Base-by-base conservation (phyloP, 202 grass and related monocot species). In the Schoenoplectus tabernaemontani region DNA sequence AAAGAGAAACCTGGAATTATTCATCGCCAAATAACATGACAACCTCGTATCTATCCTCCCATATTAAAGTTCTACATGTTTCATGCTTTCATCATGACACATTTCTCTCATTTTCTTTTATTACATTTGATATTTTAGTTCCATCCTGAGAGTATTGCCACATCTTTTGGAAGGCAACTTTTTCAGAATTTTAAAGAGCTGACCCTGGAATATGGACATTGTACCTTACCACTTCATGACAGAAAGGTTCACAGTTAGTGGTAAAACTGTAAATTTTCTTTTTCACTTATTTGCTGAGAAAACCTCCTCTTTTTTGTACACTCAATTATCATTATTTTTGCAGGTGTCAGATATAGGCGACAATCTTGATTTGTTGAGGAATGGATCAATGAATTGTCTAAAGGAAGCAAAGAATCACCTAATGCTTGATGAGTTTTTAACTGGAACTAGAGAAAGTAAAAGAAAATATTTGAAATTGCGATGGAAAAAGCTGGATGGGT, bases 211-310 rank as follows among this genome's bases (percentile, higher is more conserved):
- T 68, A 84, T 86, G 86, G 94, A 85, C 62, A 83, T 65, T 76
- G 32, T 67, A 86, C 57, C 26, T 67, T 75, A 9, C 62, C 56
- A 57, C 70, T 85, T 86, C 87, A 87, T 77, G 80, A 97, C 85
- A 97, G 86, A 94, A 88, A 94, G 91, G 95, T 97, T 94, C 87
- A 94, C 82, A 86, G 79, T 92, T 74, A 85, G 86, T 97, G 91
- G 95, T 97, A 97, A 94, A 80, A 80, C 43, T 39, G 59, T 57
- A 80, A 11, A 32, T 1, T 50, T 46, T 82, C 79, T 82, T 51
- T 86, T 73, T 67, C 12, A 76, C 76, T 68, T 66, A n/a, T 33
- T 76, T 77, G 15, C 19, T n/a, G n/a, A 71, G 11, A 43, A 9
- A 38, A 33, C 26, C 48, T 51, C 33, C 33, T 42, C 50, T 20